Conservation (phyloP, 2,329 filamentous ascomycete genomes). For the Epichloe glyceriae region DNA sequence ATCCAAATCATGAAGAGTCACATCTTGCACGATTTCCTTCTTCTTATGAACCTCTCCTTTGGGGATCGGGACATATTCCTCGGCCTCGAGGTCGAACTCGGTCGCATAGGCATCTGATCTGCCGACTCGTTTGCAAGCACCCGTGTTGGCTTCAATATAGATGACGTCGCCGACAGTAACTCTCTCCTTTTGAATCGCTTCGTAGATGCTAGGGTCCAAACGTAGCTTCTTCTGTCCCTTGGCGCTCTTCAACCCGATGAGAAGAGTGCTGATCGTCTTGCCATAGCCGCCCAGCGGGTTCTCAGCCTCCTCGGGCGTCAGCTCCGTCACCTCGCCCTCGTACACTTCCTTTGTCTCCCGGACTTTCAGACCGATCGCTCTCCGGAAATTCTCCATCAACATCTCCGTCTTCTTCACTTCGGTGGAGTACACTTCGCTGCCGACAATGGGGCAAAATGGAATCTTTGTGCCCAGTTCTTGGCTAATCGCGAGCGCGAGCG, state of each 20-base stretch:
- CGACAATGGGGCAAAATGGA: constrained; percentile 95
- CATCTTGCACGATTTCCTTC: constrained; percentile 98
- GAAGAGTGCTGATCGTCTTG: constrained; percentile 88
- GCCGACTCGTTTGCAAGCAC: constrained; percentile 92
- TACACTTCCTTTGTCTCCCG: constrained; percentile 99
- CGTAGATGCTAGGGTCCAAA: constrained; percentile 95
- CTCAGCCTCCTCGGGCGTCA: constrained; percentile 94
- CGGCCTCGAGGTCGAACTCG: constrained; percentile 95
- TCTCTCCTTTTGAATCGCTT: constrained; percentile 96
- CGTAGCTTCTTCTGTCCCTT: constrained; percentile 97
- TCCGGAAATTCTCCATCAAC: constrained; percentile 96
- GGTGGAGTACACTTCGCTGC: constrained; percentile 93
- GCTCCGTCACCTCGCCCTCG: constrained; percentile 94
- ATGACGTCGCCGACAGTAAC: constrained; percentile 95
- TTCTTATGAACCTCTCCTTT: constrained; percentile 99
- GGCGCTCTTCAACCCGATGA: constrained; percentile 89
- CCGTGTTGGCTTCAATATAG: constrained; percentile 98
- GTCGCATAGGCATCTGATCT: constrained; percentile 94
- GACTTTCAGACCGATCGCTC: constrained; percentile 91
- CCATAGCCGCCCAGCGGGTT: constrained; percentile 95
- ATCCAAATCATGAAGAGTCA: constrained; percentile 92
- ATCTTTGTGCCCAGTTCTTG: constrained; percentile 97
- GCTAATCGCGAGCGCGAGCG: constrained; percentile 85
- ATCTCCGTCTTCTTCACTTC: constrained; percentile 99
- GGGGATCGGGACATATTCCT: constrained; percentile 96